Evolutionary conservation across 257 asterid species (phyloP).

Genomic region (Solanum acaule): DNA sequence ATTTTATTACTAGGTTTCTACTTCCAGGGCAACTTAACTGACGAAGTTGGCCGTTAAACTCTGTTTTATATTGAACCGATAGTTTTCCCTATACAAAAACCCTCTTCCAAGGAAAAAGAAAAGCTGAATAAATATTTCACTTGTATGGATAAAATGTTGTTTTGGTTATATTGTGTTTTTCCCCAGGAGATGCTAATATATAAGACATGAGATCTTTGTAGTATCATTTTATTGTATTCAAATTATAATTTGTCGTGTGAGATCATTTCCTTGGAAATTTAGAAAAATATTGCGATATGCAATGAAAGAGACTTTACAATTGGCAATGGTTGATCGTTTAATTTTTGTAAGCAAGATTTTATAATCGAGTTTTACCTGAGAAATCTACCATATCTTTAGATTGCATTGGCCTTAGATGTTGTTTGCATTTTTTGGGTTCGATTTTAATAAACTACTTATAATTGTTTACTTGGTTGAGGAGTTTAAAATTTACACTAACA

Average conservation of each 20-base stretch:
- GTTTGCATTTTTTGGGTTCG: neutral
- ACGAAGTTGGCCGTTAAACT: neutral
- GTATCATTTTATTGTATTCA: neutral
- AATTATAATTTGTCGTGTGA: neutral
- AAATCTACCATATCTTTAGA: too few species aligned
- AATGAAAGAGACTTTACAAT: neutral
- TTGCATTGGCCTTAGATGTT: too few species aligned
- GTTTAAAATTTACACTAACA: neutral
- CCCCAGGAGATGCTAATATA: neutral
- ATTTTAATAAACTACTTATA: neutral
- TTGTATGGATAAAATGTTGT: neutral
- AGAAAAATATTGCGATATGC: neutral
- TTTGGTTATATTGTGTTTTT: neutral
- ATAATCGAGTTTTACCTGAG: too few species aligned
- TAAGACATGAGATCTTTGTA: neutral
- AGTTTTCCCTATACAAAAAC: neutral
- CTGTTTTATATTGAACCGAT: neutral
- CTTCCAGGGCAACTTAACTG: neutral
- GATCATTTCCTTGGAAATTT: neutral
- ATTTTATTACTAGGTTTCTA: neutral
- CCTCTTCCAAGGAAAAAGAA: neutral
- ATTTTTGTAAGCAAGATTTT: neutral
- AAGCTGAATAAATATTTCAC: neutral
- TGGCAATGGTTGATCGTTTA: neutral
- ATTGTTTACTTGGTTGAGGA: neutral